These are phyloP conservation scores for Pseudogymnoascus sp. DNA, from an alignment of 2,329 filamentous ascomycete species.

Conservation along the genomic window DNA sequence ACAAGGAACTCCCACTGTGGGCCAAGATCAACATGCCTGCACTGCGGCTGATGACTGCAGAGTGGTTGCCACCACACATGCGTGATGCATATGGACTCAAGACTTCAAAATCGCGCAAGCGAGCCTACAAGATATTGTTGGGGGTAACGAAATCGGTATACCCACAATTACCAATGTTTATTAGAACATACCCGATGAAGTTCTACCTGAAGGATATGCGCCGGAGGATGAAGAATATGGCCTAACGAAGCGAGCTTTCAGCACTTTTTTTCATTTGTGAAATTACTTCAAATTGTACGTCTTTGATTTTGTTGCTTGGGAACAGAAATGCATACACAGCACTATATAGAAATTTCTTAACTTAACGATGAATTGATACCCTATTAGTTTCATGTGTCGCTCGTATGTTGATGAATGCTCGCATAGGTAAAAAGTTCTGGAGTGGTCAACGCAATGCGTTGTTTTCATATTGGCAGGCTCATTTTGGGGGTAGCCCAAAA, in stretches of 20 bases:
- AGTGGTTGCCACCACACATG: conserved; percentile 22
- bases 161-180: conserved; percentile 25
- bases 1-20: conserved; percentile 20
- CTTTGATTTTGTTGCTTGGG: neutral
- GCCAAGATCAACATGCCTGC: conserved; percentile 19
- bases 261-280: neutral
- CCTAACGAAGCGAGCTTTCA: neutral
- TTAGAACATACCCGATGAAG: conserved; percentile 23
- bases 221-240: conserved; percentile 1
- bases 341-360: neutral
- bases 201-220: conserved; percentile 25
- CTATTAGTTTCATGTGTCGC: neutral
- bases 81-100: conserved; percentile 22
- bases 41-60: conserved; percentile 21
- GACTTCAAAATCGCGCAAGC: neutral
- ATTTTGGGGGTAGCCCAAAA: too few species aligned
- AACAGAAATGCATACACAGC: neutral
- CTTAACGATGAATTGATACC: neutral
- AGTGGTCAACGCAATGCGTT: too few species aligned
- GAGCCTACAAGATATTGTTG: neutral
- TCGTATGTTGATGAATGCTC: too few species aligned
- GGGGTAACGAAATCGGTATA: conserved; percentile 27
- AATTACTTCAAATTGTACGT: neutral
- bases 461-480: too few species aligned
- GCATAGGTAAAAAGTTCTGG: too few species aligned